Conservation (phyloP, 441 rosid species). For the Corymbia calophylla region DNA sequence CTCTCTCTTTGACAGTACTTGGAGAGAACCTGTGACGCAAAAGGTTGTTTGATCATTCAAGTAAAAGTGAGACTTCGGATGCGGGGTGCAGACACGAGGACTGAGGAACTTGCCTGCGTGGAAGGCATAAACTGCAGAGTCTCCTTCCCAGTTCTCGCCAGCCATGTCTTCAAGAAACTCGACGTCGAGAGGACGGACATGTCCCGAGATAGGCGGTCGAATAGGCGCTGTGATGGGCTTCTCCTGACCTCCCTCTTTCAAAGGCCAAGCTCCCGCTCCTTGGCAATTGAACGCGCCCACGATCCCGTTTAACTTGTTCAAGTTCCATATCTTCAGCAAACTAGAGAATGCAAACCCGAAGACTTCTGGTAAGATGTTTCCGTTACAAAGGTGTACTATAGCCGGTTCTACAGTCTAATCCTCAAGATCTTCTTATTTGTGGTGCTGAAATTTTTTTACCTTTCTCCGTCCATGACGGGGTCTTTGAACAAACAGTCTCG, state of each 20-base stretch:
- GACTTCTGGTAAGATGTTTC: background rate
- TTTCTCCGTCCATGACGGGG: background rate
- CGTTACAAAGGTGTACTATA: background rate
- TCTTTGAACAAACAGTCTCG: background rate
- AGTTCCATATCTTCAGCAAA: conserved; percentile 51
- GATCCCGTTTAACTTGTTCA: conserved; percentile 50
- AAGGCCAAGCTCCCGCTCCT: conserved; percentile 61
- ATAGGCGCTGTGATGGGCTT: background rate
- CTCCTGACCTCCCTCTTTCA: conserved; percentile 17
- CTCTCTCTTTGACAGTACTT: conserved; percentile 19
- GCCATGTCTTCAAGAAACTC: conserved; percentile 43
- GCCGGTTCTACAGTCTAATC: background rate
- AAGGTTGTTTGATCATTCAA: background rate
- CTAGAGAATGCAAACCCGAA: conserved; percentile 5
- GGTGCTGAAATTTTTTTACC: background rate
- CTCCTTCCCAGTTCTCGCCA: conserved; percentile 32
- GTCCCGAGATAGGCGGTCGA: conserved; percentile 16
- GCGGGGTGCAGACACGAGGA: background rate
- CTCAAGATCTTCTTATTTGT: background rate
- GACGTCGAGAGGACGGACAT: conserved; percentile 28
- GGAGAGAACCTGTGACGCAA: conserved; percentile 19
- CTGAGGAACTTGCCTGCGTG: conserved; percentile 21
- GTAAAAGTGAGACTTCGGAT: background rate
- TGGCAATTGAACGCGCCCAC: conserved; percentile 70
- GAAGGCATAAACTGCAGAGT: conserved; percentile 37